Percentiles rank a stretch among this genome's conserved stretches.
Conservation (phyloP, 371 early-diverging fungal genomes). For the Mycotypha africana region DNA sequence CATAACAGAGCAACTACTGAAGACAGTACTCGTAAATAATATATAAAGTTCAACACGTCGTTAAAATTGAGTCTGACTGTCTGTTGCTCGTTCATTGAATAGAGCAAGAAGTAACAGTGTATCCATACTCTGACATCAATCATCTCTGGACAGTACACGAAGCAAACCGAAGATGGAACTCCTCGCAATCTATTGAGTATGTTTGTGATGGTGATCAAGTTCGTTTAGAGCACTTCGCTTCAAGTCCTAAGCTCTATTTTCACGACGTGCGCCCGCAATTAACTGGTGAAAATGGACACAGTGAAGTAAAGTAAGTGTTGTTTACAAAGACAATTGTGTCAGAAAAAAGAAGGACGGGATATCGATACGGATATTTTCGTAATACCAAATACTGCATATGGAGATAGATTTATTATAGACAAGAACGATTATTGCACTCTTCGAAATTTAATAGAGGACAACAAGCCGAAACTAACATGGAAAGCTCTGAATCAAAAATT, state of each 20-base stretch:
- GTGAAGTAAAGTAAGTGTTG: slow-evolving; percentile 40
- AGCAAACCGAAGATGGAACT: slow-evolving; percentile 28
- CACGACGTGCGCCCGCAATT: slow-evolving; percentile 72
- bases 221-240: slow-evolving; percentile 69
- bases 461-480: slow-evolving; percentile 6
- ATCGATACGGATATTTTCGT: too few relatives aligned
- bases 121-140: slow-evolving; percentile 84
- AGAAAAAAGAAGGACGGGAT: not conserved
- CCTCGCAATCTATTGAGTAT: slow-evolving; percentile 33
- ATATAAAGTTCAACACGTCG: not conserved
- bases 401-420: slow-evolving; percentile 17
- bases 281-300: slow-evolving; percentile 15
- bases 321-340: not conserved
- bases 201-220: slow-evolving; percentile 63
- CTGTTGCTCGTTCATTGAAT: not conserved
- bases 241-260: slow-evolving; percentile 71
- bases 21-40: slow-evolving; percentile 65
- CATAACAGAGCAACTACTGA: slow-evolving; percentile 75
- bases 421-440: slow-evolving; percentile 28
- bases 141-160: slow-evolving; percentile 76
- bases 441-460: slow-evolving; percentile 13
- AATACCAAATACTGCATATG: slow-evolving; percentile 26
- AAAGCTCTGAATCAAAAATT: slow-evolving; percentile 41
- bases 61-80: not conserved
- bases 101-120: slow-evolving; percentile 93